A percentile compares a stretch with the other conserved stretches of the same genome.
Evolutionary conservation across 176 grass and related monocot species (phyloP).

Genomic region (Oryza rufipogon): DNA sequence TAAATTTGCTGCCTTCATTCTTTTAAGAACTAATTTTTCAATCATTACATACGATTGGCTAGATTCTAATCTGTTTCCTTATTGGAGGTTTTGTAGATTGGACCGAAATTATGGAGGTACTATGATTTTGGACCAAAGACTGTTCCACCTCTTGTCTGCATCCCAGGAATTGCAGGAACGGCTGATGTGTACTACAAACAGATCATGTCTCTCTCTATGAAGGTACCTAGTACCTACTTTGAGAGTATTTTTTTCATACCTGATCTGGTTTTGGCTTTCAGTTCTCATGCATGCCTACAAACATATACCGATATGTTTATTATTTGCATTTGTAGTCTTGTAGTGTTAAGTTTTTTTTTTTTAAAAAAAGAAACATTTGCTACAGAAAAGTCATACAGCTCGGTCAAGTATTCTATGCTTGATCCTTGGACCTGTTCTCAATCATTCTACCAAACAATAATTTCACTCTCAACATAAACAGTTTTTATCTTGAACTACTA

Average conservation of each 20-base stretch:
- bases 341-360: background rate
- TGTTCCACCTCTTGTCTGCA: constrained; percentile 86
- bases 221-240: constrained; percentile 63
- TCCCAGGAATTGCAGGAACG: constrained; percentile 93
- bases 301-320: constrained; percentile 14
- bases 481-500: background rate
- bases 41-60: constrained; percentile 17
- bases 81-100: constrained; percentile 62
- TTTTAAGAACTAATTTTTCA: background rate
- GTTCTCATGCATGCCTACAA: background rate
- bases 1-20: background rate
- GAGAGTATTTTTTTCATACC: background rate
- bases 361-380: too few relatives aligned
- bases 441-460: background rate
- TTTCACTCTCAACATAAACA: background rate
- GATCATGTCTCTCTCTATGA: constrained; percentile 91
- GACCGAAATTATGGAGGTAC: constrained; percentile 88
- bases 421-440: background rate
- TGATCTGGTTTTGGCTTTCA: constrained; percentile 27
- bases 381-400: background rate
- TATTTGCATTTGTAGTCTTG: background rate
- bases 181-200: constrained; percentile 99
- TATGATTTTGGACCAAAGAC: constrained; percentile 97
- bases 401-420: background rate
- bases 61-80: constrained; percentile 27